A percentile compares a stretch with the other conserved stretches of the same genome.
phyloP scores from a whole-genome alignment of 208 protist genomes.

The Zelonia costaricensis region DNA sequence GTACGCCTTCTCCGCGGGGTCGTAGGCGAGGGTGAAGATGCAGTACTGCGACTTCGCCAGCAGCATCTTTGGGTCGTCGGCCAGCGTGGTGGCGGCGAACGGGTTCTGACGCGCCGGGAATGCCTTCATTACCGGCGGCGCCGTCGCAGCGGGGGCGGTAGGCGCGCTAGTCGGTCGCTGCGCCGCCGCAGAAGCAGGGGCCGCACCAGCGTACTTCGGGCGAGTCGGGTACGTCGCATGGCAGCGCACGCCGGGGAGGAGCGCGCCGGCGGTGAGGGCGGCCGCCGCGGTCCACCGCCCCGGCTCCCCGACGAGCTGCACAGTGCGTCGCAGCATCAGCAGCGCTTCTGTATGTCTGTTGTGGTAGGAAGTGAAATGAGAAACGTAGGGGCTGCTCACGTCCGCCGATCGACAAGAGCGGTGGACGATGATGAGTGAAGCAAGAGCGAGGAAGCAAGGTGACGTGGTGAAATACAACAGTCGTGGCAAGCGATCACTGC shows the following conservation, averaged over 20 bases:
- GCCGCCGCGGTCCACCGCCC: background rate
- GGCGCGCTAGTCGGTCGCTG: background rate
- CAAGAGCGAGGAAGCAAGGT: too few species aligned
- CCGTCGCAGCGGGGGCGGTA: background rate
- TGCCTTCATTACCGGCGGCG: slow-evolving; percentile 3
- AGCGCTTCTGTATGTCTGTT: background rate
- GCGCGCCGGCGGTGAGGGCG: background rate
- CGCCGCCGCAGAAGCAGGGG: slow-evolving; percentile 1
- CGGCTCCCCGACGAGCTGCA: background rate
- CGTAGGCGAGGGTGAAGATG: slow-evolving; percentile 74
- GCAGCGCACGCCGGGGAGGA: background rate
- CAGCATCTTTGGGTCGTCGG: slow-evolving; percentile 58
- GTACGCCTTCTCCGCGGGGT: slow-evolving; percentile 33
- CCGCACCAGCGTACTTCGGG: background rate
- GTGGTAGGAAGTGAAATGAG: background rate
- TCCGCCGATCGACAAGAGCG: too few species aligned
- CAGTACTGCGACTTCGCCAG: slow-evolving; percentile 83
- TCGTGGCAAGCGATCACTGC: too few species aligned
- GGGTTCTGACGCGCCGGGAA: slow-evolving; percentile 63
- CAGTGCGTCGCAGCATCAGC: slow-evolving; percentile 15
- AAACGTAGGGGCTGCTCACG: too few species aligned
- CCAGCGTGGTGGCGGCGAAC: slow-evolving; percentile 31
- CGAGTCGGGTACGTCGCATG: slow-evolving; percentile 11
- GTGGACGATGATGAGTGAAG: background rate
- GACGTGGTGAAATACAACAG: too few species aligned